These are phyloP conservation scores for Trichoderma simmonsii DNA, from an alignment of 2,329 filamentous ascomycete species.

Conservation along the genomic window DNA sequence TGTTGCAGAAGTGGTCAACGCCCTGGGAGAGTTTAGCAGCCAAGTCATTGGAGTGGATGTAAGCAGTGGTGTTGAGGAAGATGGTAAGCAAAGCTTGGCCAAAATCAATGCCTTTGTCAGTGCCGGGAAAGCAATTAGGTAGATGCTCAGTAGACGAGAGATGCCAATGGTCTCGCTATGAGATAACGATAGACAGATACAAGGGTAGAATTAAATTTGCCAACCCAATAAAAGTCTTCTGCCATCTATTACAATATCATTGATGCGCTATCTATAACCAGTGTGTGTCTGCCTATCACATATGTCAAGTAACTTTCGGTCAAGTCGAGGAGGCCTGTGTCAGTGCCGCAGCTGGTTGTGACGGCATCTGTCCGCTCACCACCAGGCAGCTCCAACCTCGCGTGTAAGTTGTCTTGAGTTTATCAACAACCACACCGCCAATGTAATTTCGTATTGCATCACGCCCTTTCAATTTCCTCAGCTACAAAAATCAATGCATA, in stretches of 20 bases:
- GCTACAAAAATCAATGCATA: neutral
- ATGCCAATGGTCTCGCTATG: neutral
- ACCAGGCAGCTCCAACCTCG: neutral
- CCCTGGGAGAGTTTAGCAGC: constrained; percentile 56
- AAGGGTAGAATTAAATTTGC: neutral
- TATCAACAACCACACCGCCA: neutral
- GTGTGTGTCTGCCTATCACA: neutral
- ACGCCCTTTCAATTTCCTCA: neutral
- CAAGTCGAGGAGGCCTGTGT: neutral
- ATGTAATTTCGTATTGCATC: neutral
- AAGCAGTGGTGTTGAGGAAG: constrained; percentile 86
- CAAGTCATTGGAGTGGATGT: constrained; percentile 84
- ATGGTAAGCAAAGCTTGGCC: constrained; percentile 73
- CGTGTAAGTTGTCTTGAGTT: neutral
- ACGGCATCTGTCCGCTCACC: neutral
- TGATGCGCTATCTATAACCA: too few species aligned
- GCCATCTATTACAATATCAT: neutral
- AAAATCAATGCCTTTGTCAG: constrained; percentile 81
- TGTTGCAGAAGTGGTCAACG: constrained; percentile 62
- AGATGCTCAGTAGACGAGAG: constrained; percentile 20
- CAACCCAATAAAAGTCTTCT: neutral
- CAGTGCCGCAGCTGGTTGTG: neutral
- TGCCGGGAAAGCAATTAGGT: constrained; percentile 63
- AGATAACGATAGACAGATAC: neutral
- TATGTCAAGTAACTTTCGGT: neutral